phyloP scores from a whole-genome alignment of 2,329 filamentous ascomycete genomes.

The Aspergillus sp. region DNA sequence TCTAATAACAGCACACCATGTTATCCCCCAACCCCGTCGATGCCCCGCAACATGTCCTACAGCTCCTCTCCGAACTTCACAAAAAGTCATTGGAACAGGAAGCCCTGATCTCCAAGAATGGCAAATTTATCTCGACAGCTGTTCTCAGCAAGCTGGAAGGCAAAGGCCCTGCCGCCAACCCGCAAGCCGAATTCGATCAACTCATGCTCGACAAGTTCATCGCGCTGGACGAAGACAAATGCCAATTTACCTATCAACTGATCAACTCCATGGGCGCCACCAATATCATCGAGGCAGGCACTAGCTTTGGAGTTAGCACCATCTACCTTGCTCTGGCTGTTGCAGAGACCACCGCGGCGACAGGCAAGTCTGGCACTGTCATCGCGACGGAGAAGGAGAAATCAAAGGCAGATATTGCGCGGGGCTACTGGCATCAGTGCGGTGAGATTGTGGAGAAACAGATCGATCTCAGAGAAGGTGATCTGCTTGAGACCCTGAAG shows the following conservation, averaged over 20 bases:
- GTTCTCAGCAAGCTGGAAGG: constrained; percentile 20
- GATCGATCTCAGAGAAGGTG: constrained; percentile 61
- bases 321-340: constrained; percentile 65
- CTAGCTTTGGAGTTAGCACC: constrained; percentile 63
- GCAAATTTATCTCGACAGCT: constrained; percentile 24
- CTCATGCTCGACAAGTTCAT: constrained; percentile 57
- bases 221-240: constrained; percentile 62
- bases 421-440: constrained; percentile 55
- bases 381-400: constrained; percentile 64
- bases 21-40: constrained; percentile 12
- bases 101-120: constrained; percentile 19
- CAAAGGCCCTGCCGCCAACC: not conserved
- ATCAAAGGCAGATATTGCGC: constrained; percentile 55
- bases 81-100: constrained; percentile 25
- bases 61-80: constrained; percentile 26
- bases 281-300: constrained; percentile 62
- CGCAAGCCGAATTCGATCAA: constrained; percentile 22
- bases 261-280: constrained; percentile 52
- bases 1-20: constrained; percentile 1
- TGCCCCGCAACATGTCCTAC: constrained; percentile 24
- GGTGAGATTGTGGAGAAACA: constrained; percentile 51
- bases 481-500: constrained; percentile 59
- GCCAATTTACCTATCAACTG: constrained; percentile 59
- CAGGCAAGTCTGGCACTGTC: constrained; percentile 47
- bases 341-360: constrained; percentile 46